Evolutionary conservation across 345 rosid genomes (phyloP).

Genomic region (Lepidium aucheri): DNA sequence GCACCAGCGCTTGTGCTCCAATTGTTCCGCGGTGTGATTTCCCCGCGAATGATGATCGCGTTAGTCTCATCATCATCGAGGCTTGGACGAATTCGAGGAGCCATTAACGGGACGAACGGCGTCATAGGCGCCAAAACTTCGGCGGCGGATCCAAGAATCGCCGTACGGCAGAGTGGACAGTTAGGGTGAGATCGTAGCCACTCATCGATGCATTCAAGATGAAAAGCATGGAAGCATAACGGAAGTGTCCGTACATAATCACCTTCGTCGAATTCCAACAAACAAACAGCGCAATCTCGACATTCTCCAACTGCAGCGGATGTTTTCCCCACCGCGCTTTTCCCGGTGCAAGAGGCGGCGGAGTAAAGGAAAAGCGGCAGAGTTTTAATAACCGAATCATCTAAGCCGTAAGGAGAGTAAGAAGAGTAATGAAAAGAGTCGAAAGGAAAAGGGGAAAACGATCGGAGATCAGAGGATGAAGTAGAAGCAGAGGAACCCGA

Average conservation of each 20-base stretch:
- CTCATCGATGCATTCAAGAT: constrained; percentile 85
- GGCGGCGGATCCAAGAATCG: constrained; percentile 43
- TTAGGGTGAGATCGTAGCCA: constrained; percentile 91
- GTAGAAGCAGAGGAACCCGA: constrained; percentile 48
- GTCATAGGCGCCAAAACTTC: constrained; percentile 37
- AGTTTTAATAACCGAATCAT: constrained; percentile 77
- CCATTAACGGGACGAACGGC: constrained; percentile 82
- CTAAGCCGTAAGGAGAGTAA: constrained; percentile 73
- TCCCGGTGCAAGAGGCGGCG: constrained; percentile 28
- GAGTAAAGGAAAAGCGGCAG: constrained; percentile 66
- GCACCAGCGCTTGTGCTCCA: neutral
- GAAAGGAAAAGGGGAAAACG: constrained; percentile 47
- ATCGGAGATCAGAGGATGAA: constrained; percentile 34
- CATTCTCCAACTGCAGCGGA: constrained; percentile 14
- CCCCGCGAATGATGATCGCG: constrained; percentile 23
- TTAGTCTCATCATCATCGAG: constrained; percentile 44
- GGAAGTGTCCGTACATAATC: constrained; percentile 86
- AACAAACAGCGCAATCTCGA: constrained; percentile 77
- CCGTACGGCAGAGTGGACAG: constrained; percentile 87
- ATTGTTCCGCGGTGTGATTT: constrained; percentile 1
- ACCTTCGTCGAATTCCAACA: constrained; percentile 74
- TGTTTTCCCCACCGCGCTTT: constrained; percentile 14
- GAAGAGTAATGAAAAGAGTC: constrained; percentile 39
- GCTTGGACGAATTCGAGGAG: constrained; percentile 78
- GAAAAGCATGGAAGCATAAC: constrained; percentile 75